These are phyloP conservation scores for Pythium graminicola DNA, from an alignment of 352 stramenopile species.

Conservation along the genomic window DNA sequence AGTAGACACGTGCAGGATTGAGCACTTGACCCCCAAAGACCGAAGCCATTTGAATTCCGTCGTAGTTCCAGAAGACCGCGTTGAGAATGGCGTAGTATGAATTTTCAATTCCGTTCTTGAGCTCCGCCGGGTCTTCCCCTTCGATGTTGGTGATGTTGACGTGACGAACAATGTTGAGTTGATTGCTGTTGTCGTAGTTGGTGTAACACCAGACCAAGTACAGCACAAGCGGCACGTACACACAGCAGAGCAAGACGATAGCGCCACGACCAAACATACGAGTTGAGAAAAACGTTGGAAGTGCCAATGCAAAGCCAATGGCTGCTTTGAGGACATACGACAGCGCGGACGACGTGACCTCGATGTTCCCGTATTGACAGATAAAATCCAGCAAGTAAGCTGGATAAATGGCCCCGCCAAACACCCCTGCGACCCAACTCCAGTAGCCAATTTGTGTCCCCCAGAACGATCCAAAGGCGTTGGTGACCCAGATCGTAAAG, in stretches of 20 bases:
- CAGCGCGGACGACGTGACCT: not conserved
- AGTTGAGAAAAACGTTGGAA: constrained; percentile 32
- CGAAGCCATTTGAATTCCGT: constrained; percentile 82
- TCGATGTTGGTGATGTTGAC: constrained; percentile 4
- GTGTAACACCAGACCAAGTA: constrained; percentile 24
- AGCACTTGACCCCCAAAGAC: constrained; percentile 82
- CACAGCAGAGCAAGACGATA: constrained; percentile 54
- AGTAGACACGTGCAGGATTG: constrained; percentile 36
- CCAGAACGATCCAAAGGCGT: constrained; percentile 83
- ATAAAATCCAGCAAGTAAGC: not conserved
- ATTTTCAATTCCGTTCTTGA: constrained; percentile 2
- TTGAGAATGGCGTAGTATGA: constrained; percentile 43
- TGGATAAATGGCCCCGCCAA: not conserved
- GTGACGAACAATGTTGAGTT: constrained; percentile 4
- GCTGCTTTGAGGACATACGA: constrained; percentile 21
- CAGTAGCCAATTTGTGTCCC: constrained; percentile 56
- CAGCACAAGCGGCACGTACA: constrained; percentile 82
- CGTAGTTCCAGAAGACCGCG: constrained; percentile 93
- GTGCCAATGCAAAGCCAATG: constrained; percentile 24
- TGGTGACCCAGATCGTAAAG: constrained; percentile 83
- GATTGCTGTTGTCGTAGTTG: constrained; percentile 3
- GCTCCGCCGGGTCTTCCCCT: constrained; percentile 4
- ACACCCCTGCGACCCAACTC: constrained; percentile 33
- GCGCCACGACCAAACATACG: constrained; percentile 54
- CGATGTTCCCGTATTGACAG: not conserved